phyloP scores from a whole-genome alignment of 495 filamentous ascomycete species.

The Tuber magnatum region DNA sequence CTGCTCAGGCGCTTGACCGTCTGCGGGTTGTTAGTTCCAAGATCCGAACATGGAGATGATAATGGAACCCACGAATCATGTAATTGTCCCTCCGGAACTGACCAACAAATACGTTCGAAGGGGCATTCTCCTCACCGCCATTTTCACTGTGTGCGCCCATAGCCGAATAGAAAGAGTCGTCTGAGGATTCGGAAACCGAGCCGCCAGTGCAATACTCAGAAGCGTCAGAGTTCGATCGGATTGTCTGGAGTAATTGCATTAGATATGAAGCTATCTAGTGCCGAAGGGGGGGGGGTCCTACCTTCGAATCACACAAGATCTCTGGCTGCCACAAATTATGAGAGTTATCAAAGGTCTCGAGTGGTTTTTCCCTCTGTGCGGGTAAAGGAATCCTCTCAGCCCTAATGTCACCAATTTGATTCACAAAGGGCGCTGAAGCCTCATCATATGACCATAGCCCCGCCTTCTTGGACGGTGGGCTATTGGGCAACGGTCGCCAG shows the following conservation, averaged over 20 bases:
- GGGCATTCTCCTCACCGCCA: background rate
- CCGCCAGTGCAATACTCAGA: constrained; percentile 21
- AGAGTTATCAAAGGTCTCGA: constrained; percentile 14
- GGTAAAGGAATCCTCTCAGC: constrained; percentile 4
- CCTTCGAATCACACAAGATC: constrained; percentile 11
- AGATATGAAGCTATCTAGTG: background rate
- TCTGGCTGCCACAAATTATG: constrained; percentile 17
- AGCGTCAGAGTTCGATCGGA: constrained; percentile 22
- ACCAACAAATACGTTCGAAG: constrained; percentile 21
- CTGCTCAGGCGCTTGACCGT: constrained; percentile 5
- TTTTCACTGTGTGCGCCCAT: constrained; percentile 10
- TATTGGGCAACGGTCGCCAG: constrained; percentile 11
- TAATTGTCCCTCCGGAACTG: constrained; percentile 23
- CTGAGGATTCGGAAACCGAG: constrained; percentile 19
- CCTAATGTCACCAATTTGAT: constrained; percentile 4
- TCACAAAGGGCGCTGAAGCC: background rate
- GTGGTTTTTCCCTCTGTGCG: constrained; percentile 4
- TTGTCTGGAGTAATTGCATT: background rate
- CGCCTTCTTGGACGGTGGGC: constrained; percentile 6
- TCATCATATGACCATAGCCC: constrained; percentile 15
- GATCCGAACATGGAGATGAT: background rate
- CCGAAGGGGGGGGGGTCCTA: background rate
- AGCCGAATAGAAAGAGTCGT: constrained; percentile 19
- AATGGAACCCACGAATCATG: constrained; percentile 12
- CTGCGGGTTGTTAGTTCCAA: background rate